Evolutionary conservation across 176 grass and related monocot genomes (phyloP).

Genomic region (Avena sativa): DNA sequence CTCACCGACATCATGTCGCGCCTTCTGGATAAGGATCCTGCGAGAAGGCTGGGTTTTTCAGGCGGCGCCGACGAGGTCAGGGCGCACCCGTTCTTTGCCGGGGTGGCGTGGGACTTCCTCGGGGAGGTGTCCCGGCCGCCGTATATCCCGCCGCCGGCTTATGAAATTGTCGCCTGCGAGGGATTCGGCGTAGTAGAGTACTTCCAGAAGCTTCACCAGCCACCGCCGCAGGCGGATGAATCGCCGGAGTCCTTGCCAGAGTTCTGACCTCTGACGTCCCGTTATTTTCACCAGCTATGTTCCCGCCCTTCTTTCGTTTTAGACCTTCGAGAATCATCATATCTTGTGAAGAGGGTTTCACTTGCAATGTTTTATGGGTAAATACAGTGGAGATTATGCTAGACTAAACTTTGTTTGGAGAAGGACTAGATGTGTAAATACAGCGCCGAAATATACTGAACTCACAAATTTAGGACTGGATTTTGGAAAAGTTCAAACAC

Average conservation of each 20-base stretch:
- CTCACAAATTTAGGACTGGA: too few species aligned
- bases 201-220: conserved; percentile 56
- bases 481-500: too few species aligned
- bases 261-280: conserved; percentile 36
- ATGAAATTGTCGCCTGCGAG: conserved; percentile 43
- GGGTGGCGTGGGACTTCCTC: conserved; percentile 81
- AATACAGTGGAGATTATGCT: not conserved
- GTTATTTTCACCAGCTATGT: not conserved
- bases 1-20: conserved; percentile 71
- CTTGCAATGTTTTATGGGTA: not conserved
- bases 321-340: not conserved
- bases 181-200: conserved; percentile 70
- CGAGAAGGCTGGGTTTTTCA: conserved; percentile 59
- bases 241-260: conserved; percentile 55
- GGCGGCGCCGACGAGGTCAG: conserved; percentile 75
- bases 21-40: conserved; percentile 67
- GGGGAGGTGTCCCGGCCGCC: conserved; percentile 77
- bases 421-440: too few species aligned
- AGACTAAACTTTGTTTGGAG: not conserved
- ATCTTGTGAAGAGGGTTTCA: not conserved
- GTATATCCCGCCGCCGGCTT: conserved; percentile 61
- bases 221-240: conserved; percentile 31
- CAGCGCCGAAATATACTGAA: too few species aligned
- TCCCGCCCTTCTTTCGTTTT: not conserved
- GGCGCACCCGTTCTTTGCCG: conserved; percentile 78